A percentile compares a stretch with the other conserved stretches of the same genome.
phyloP scores from a whole-genome alignment of 2,329 filamentous ascomycete genomes.

The Venturia oleaginea region DNA sequence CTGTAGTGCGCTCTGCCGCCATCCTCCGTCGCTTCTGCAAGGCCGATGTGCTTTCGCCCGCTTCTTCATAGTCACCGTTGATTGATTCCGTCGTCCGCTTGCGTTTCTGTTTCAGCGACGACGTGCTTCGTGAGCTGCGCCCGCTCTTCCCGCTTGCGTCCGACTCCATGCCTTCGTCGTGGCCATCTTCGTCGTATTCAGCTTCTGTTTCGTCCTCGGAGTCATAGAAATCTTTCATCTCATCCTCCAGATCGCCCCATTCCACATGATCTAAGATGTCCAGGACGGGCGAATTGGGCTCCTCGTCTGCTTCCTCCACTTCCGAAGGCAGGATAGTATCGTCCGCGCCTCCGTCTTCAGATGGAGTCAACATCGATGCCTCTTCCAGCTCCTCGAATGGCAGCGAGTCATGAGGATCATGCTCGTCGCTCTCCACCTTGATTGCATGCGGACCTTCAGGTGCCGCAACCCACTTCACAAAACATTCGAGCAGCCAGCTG shows the following conservation, averaged over 20 bases:
- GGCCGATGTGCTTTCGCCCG: slow-evolving; percentile 25
- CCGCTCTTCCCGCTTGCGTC: slow-evolving; percentile 5
- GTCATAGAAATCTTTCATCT: slow-evolving; percentile 53
- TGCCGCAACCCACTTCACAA: slow-evolving; percentile 73
- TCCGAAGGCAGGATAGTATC: slow-evolving; percentile 21
- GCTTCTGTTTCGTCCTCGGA: slow-evolving; percentile 43
- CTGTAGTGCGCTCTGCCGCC: slow-evolving; percentile 37
- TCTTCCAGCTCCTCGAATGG: slow-evolving; percentile 30
- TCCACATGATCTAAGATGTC: slow-evolving; percentile 13
- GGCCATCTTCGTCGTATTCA: slow-evolving; percentile 25
- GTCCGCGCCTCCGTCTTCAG: slow-evolving; percentile 36
- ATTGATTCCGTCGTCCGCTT: slow-evolving; percentile 25
- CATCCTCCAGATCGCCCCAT: slow-evolving; percentile 14
- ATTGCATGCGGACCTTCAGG: slow-evolving; percentile 75
- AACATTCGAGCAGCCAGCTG: slow-evolving; percentile 78
- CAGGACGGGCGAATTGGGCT: slow-evolving; percentile 11
- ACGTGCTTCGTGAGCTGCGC: slow-evolving; percentile 19
- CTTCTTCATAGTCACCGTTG: slow-evolving; percentile 32
- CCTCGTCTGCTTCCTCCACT: slow-evolving; percentile 22
- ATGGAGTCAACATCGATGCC: slow-evolving; percentile 30
- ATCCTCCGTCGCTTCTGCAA: slow-evolving; percentile 40
- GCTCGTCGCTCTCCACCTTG: slow-evolving; percentile 61
- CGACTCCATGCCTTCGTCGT: slow-evolving; percentile 20
- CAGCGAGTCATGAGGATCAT: slow-evolving; percentile 15
- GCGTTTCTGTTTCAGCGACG: slow-evolving; percentile 21